Percentiles rank a stretch among this genome's conserved stretches.
Evolutionary conservation across 768 basidiomycete species (phyloP).

Genomic region (Kwoniella pini): DNA sequence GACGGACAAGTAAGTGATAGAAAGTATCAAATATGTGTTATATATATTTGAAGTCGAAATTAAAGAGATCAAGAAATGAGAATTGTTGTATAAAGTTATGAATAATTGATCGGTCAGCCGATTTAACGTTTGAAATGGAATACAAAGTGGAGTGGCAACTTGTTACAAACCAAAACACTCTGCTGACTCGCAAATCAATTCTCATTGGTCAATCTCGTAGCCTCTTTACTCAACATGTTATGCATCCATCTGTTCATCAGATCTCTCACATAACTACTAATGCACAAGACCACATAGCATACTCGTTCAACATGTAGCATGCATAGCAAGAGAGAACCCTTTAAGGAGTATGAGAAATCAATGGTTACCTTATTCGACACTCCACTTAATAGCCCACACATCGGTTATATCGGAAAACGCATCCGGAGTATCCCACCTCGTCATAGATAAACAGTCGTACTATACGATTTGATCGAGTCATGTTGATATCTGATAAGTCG

Average conservation of each 20-base stretch:
- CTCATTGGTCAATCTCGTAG: slow-evolving; percentile 5
- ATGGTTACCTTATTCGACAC: too few relatives aligned
- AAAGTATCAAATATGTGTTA: too few relatives aligned
- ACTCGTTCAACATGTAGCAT: not conserved
- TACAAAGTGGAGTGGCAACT: slow-evolving; percentile 3
- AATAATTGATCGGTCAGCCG: slow-evolving; percentile 21
- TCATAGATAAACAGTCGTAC: not conserved
- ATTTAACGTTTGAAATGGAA: not conserved
- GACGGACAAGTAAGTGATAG: too few relatives aligned
- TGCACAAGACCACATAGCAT: not conserved
- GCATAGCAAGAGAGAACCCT: too few relatives aligned
- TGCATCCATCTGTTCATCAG: not conserved
- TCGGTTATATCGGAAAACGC: not conserved
- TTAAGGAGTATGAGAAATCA: too few relatives aligned
- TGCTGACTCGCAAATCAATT: slow-evolving; percentile 5
- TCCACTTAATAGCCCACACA: not conserved
- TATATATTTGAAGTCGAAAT: too few relatives aligned
- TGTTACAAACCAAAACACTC: not conserved
- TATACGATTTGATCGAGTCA: not conserved
- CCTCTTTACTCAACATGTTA: not conserved
- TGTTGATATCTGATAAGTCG: not conserved
- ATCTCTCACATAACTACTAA: too few relatives aligned
- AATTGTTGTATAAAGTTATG: not conserved
- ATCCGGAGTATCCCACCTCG: not conserved
- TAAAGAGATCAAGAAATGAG: too few relatives aligned